These are phyloP conservation scores for Amaranthus tricolor DNA, from an alignment of 179 eudicot species.

Conservation along the genomic window DNA sequence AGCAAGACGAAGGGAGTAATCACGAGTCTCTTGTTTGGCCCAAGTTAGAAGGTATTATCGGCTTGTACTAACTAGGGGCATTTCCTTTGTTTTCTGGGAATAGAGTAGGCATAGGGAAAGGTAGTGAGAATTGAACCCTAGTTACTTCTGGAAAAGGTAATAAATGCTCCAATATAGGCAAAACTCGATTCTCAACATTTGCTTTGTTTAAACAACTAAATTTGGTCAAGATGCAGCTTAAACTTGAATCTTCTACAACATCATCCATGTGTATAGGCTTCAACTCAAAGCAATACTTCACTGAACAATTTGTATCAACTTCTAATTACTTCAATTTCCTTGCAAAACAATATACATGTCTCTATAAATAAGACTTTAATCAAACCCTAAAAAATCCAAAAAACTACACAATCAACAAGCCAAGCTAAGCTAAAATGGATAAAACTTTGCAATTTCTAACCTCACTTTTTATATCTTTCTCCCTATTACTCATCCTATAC, in stretches of 20 bases:
- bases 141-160: no score
- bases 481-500: conserved; percentile 19
- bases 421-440: conserved; percentile 7
- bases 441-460: conserved; percentile 2
- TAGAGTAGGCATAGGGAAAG: no score
- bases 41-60: no score
- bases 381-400: not conserved
- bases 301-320: not conserved
- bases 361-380: conserved; percentile 13
- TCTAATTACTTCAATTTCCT: not conserved
- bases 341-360: not conserved
- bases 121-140: no score
- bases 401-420: not conserved
- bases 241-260: not conserved
- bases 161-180: no score
- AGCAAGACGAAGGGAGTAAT: no score
- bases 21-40: no score
- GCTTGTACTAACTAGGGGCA: not conserved
- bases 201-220: not conserved
- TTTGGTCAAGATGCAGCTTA: not conserved
- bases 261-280: conserved; percentile 11
- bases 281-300: not conserved
- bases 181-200: not conserved
- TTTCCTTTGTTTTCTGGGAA: not conserved
- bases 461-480: not conserved